Evolutionary conservation across 2,329 filamentous ascomycete genomes (phyloP), one percentile per base, ranked within the genome.

Genomic region (Aspergillus sclerotialis): DNA sequence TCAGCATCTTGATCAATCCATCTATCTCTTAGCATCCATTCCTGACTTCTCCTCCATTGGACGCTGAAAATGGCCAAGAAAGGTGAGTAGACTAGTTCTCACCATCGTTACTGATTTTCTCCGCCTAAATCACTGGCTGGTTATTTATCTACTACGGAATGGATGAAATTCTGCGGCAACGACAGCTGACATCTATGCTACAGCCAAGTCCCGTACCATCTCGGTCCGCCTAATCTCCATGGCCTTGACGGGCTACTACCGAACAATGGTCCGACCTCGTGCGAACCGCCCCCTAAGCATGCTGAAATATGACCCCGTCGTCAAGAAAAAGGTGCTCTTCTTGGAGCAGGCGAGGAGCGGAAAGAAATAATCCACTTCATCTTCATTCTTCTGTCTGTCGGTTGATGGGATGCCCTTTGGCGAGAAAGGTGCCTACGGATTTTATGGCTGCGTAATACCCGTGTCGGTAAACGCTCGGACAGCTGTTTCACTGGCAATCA

Each of bases 211-310:
- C 58, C 87, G 93, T 62, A 82, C 90, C 48, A 82, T 98, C 60
- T 78, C 85, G 59, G 90, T 95, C 63, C 89, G 92, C 61, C 82
- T 98, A 49, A 73, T 98, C 62, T 94, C 88, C 45, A 98, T 98
- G 92, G 92, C 92, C 61, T 82, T 94, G 82, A 98, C 92, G 16
- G 92, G 92, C 56, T 98, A 88, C 75, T 98, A 90, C 74, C 89
- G 90, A 65, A 93, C 87, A 35, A 80, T 94, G 64, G 75, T 82
- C 50, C 81, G 93, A 39, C 89, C 88, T 9, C 82, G 92, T 49
- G 75, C 77, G 18, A 75, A 88, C 43, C 73, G 82, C 28, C 89
- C 93, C 37, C 76, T 98, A 67, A 93, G 88, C 69, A 92, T 98
- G 87, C 71, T 98, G 52, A 98, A 98, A 72, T 98, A 98, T 67